Conservation (phyloP, 345 rosid species). For the Syzygium jambos region DNA sequence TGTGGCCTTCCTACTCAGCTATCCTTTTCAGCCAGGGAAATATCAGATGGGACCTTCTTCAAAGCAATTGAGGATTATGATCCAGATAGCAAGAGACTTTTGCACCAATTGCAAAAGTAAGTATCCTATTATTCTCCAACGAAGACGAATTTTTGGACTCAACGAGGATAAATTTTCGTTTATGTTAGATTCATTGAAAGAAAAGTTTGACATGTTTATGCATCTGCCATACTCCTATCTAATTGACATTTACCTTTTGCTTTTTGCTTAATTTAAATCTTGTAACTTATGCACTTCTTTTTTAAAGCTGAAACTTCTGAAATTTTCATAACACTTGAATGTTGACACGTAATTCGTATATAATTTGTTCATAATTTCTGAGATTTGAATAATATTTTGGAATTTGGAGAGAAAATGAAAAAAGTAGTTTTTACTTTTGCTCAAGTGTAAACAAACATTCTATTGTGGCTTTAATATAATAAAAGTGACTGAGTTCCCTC, state of each 20-base stretch:
- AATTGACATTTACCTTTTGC: background rate
- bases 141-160: background rate
- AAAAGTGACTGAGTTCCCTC: background rate
- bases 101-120: slow-evolving; percentile 73
- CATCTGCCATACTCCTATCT: background rate
- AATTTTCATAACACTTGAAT: background rate
- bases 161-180: background rate
- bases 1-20: slow-evolving; percentile 84
- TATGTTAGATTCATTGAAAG: background rate
- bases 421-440: background rate
- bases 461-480: background rate
- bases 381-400: background rate
- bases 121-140: slow-evolving; percentile 5
- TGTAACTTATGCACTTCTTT: background rate
- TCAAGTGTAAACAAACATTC: background rate
- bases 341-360: background rate
- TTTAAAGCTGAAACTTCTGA: background rate
- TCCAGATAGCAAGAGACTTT: slow-evolving; percentile 82
- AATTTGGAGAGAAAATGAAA: background rate
- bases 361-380: background rate
- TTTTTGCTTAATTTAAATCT: background rate
- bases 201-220: background rate
- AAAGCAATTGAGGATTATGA: slow-evolving; percentile 94
- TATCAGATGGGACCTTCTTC: slow-evolving; percentile 93
- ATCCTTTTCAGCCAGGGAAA: slow-evolving; percentile 94